phyloP scores from a whole-genome alignment of 2,329 filamentous ascomycete genomes.

The Fusarium odoratissimum region DNA sequence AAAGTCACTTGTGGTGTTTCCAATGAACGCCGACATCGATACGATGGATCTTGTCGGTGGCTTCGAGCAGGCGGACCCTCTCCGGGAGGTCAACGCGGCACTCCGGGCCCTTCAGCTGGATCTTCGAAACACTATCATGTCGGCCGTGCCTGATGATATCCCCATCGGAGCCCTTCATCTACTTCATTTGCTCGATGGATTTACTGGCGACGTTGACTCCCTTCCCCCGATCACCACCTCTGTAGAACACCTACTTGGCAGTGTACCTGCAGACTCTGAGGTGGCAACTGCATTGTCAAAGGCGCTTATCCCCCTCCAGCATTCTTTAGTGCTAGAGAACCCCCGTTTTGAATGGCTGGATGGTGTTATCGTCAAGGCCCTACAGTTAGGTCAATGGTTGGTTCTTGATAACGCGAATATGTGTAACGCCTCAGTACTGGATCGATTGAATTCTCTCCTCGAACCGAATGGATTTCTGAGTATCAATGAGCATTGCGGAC shows the following conservation, averaged over 20 bases:
- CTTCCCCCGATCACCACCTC: constrained; percentile 53
- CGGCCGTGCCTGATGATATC: constrained; percentile 59
- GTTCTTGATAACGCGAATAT: constrained; percentile 97
- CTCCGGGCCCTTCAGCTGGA: constrained; percentile 62
- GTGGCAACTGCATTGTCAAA: constrained; percentile 61
- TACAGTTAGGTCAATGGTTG: constrained; percentile 89
- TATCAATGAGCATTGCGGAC: constrained; percentile 91
- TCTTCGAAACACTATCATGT: constrained; percentile 63
- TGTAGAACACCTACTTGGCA: constrained; percentile 54
- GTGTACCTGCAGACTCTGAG: constrained; percentile 57
- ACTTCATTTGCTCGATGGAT: constrained; percentile 61
- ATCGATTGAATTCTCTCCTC: constrained; percentile 92
- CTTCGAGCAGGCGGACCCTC: constrained; percentile 91
- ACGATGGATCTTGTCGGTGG: constrained; percentile 97
- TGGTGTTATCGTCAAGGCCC: constrained; percentile 87
- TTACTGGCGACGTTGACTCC: constrained; percentile 52
- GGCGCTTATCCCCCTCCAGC: constrained; percentile 62
- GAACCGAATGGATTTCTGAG: constrained; percentile 89
- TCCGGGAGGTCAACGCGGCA: constrained; percentile 73
- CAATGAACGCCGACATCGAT: constrained; percentile 94
- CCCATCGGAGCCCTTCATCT: constrained; percentile 62
- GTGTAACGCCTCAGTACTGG: constrained; percentile 93
- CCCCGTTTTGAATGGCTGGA: constrained; percentile 97
- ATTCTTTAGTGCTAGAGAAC: constrained; percentile 70
- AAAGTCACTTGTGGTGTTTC: constrained; percentile 81